A percentile compares a stretch with the other conserved stretches of the same genome.
Evolutionary conservation across 2,329 filamentous ascomycete genomes (phyloP).

Genomic region (Fusarium metavorans): DNA sequence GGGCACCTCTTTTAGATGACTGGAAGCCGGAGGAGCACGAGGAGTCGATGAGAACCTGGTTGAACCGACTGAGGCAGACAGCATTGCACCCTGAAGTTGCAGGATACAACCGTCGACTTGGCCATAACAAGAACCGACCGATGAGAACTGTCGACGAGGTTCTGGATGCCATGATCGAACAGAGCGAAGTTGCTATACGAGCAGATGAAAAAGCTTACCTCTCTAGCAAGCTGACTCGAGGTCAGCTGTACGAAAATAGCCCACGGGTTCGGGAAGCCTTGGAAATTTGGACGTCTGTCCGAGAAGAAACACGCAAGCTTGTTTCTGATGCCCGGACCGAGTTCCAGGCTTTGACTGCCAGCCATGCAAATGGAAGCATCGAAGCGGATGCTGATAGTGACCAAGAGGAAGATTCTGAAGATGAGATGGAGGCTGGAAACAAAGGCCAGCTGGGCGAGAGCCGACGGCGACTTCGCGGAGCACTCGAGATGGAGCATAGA

Average conservation of each 20-base stretch:
- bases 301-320: conserved; percentile 61
- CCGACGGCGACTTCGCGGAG: conserved; percentile 74
- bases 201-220: conserved; percentile 77
- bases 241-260: conserved; percentile 84
- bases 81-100: conserved; percentile 89
- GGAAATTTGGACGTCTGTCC: conserved; percentile 73
- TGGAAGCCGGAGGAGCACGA: conserved; percentile 76
- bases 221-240: conserved; percentile 72
- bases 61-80: conserved; percentile 82
- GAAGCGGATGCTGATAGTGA: conserved; percentile 15
- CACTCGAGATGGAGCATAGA: conserved; percentile 84
- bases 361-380: conserved; percentile 3
- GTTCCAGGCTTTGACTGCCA: conserved; percentile 63
- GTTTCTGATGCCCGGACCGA: conserved; percentile 75
- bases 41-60: conserved; percentile 82
- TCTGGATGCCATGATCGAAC: conserved; percentile 90
- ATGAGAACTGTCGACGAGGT: conserved; percentile 89
- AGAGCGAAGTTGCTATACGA: conserved; percentile 76
- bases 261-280: conserved; percentile 76
- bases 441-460: conserved; percentile 65
- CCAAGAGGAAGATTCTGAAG: conserved; percentile 46
- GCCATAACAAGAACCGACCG: conserved; percentile 71
- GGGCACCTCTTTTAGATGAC: conserved; percentile 68
- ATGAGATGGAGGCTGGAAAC: conserved; percentile 50
- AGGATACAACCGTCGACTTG: conserved; percentile 72